phyloP scores from a whole-genome alignment of 345 rosid species.

The Populus alba region DNA sequence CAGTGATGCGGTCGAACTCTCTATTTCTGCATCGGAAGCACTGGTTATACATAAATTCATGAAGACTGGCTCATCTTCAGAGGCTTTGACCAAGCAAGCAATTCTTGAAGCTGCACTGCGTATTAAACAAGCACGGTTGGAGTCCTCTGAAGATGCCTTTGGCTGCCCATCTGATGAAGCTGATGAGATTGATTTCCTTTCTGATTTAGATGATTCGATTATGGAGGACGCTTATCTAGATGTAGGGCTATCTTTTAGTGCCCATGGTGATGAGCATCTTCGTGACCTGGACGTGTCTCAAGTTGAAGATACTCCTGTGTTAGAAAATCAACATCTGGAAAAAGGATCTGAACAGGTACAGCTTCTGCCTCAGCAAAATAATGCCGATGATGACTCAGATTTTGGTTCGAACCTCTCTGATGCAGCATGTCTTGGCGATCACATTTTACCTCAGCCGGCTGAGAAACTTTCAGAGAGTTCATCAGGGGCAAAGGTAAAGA shows the following conservation, averaged over 20 bases:
- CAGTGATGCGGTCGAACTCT: constrained; percentile 48
- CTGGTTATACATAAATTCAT: constrained; percentile 52
- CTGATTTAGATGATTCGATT: constrained; percentile 42
- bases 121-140: constrained; percentile 58
- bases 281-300: constrained; percentile 36
- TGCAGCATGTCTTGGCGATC: constrained; percentile 15
- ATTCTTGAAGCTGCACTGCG: constrained; percentile 59
- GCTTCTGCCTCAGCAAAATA: constrained; percentile 8
- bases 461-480: constrained; percentile 23
- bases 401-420: constrained; percentile 8
- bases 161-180: constrained; percentile 22
- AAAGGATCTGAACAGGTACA: constrained; percentile 16
- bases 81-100: constrained; percentile 31
- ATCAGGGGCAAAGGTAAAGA: constrained; percentile 33
- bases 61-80: constrained; percentile 32
- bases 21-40: constrained; percentile 71
- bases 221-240: constrained; percentile 55
- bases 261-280: constrained; percentile 15
- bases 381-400: constrained; percentile 13
- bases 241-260: constrained; percentile 40
- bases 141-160: constrained; percentile 23
- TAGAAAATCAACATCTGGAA: constrained; percentile 15
- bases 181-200: constrained; percentile 38
- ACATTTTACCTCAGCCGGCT: constrained; percentile 16
- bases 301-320: constrained; percentile 48